A percentile compares a stretch with the other conserved stretches of the same genome.
phyloP scores from a whole-genome alignment of 2,329 filamentous ascomycete genomes.

The Nothomitra cinnamomea region DNA sequence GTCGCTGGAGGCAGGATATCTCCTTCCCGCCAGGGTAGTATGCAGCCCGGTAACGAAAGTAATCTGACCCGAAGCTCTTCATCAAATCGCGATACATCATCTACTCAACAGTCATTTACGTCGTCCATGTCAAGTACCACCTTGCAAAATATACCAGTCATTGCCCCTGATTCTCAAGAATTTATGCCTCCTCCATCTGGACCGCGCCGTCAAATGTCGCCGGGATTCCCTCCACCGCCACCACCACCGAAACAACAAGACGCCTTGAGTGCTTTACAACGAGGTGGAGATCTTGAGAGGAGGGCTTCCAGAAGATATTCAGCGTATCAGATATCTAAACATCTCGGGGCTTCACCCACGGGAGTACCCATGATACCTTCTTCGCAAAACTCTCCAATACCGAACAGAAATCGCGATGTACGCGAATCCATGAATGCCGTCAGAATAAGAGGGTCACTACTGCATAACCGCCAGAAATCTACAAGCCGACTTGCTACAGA shows the following conservation, averaged over 20 bases:
- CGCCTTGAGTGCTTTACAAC: conserved; percentile 76
- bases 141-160: conserved; percentile 58
- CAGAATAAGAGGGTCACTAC: conserved; percentile 38
- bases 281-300: conserved; percentile 81
- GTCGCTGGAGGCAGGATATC: conserved; percentile 13
- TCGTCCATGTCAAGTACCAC: conserved; percentile 57
- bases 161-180: conserved; percentile 18
- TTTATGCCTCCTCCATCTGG: not conserved
- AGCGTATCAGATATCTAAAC: conserved; percentile 91
- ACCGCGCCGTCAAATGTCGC: not conserved
- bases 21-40: conserved; percentile 9
- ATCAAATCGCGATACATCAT: conserved; percentile 17
- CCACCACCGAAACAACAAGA: conserved; percentile 73
- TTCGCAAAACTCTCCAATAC: conserved; percentile 60
- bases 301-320: conserved; percentile 88
- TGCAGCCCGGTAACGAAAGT: not conserved
- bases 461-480: conserved; percentile 34
- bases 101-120: conserved; percentile 23
- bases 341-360: conserved; percentile 63
- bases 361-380: conserved; percentile 75
- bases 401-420: conserved; percentile 69
- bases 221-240: conserved; percentile 31
- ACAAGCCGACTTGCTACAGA: conserved; percentile 34
- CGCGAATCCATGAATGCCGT: conserved; percentile 70
- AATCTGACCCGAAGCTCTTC: conserved; percentile 5